Evolutionary conservation across 768 basidiomycete species (phyloP).

Genomic region (Pleurotus ostreatus): DNA sequence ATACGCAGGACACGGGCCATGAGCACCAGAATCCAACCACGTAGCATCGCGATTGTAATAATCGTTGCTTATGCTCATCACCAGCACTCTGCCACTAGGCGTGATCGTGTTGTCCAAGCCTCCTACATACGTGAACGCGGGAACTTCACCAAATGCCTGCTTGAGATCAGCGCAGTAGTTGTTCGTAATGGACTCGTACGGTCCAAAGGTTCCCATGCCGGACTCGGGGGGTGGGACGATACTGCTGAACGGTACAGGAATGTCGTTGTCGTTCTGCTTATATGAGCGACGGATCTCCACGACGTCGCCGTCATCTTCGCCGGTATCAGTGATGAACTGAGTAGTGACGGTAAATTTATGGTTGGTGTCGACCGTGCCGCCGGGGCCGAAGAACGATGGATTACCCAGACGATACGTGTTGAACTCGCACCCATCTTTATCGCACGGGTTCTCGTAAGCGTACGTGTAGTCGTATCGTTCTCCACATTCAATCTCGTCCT

Average conservation of each 20-base stretch:
- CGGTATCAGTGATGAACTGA: conserved; percentile 32
- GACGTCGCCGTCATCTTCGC: neutral
- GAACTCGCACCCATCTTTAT: conserved; percentile 44
- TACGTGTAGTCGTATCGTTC: conserved; percentile 19
- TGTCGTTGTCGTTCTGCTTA: neutral
- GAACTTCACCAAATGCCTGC: conserved; percentile 27
- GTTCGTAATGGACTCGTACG: conserved; percentile 32
- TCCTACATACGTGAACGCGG: conserved; percentile 13
- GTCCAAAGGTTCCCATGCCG: conserved; percentile 25
- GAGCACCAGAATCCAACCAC: conserved; percentile 30
- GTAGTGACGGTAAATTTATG: conserved; percentile 32
- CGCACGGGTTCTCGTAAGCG: conserved; percentile 26
- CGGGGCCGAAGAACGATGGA: conserved; percentile 32
- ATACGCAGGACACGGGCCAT: conserved; percentile 35
- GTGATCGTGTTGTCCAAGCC: conserved; percentile 19
- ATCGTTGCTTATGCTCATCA: conserved; percentile 36
- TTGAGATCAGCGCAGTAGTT: conserved; percentile 31
- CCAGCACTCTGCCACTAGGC: conserved; percentile 33
- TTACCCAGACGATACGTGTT: conserved; percentile 20
- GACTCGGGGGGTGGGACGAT: conserved; percentile 31
- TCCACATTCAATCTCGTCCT: conserved; percentile 14
- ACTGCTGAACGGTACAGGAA: conserved; percentile 15
- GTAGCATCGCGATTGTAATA: conserved; percentile 13
- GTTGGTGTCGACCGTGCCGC: conserved; percentile 34
- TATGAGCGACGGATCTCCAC: conserved; percentile 20